Base-by-base conservation (phyloP, 1,139 yeast species). In the Meyerozyma carpophila region DNA sequence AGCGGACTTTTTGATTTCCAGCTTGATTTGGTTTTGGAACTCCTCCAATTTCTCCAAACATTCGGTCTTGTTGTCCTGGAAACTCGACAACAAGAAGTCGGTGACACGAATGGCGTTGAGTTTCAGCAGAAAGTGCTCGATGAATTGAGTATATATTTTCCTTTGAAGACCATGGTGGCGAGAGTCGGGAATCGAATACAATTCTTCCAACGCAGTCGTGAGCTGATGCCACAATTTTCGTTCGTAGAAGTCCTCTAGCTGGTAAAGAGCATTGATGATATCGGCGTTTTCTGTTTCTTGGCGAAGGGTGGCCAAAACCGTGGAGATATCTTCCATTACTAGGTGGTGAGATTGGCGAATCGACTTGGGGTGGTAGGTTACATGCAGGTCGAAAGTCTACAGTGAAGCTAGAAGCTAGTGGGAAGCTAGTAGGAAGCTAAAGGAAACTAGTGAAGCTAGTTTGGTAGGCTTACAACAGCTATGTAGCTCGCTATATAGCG, bases 161-260 rank as follows among this genome's bases (percentile, higher is more conserved):
- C 82, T 63, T 51, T 91, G 77, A 44, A 86, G 63, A 0, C 41
- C 42, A 26, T 43, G 43, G 18, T 78, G 70, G 40, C 64, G 68
- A 20, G 82, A 75, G 39, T 67, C 72, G 26, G 76, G 75, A 6
- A 50, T 39, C 16, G 47, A 53, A 63, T 82, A 88, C 53, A 87
- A 77, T 48, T 75, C 77, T 42, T 77, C 77, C 48, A 93, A 71
- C 13, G 80, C 66, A 48, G 79, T 77, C 2, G 97, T 88, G 59
- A 93, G 77, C 67, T 88, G 95, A 58, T 73, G 79, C 82, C 82
- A 79, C 56, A 79, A 74, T 70, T 88, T 89, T 55, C 96, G 77
- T 61, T 91, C 97, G 67, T 89, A 87, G 50, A 73, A 73, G 56
- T 90, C 96, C 59, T 91, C 98, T 60, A 93, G 78, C 45, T 84